Evolutionary conservation across 2,329 filamentous ascomycete genomes (phyloP), one percentile per base, ranked within the genome.

Genomic region (Apiospora koreana): DNA sequence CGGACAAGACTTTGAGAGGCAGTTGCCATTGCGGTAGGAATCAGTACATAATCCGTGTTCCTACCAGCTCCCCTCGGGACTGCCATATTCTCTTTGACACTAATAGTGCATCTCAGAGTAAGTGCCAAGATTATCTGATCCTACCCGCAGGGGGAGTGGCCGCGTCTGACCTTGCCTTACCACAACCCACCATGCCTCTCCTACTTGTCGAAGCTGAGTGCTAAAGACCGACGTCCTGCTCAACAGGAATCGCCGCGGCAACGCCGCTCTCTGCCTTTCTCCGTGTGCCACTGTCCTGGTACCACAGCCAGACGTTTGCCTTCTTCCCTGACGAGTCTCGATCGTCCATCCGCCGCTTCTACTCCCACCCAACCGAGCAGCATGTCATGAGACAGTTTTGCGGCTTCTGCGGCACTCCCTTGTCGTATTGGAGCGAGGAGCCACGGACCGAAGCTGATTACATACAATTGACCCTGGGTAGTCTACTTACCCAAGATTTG

Each of bases 11-110:
- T 48, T 86, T 97, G 70, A 89, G 88, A 73, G 94, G 94, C 76
- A 89, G 91, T 73, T 97, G 95, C 83, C 91, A 92, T 68, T 98
- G 95, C 80, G 94, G 94, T 70, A 90, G 95, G 72, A 97, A 96
- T 78, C 87, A 91, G 78, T 97, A 97, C 82, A 86, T 90, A 70
- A 89, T 97, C 74, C 82, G 88, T 64, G 86, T 95, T 31, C 94
- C 94, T 1, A 80, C 84, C 25, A 81, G 86, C 75, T 83, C 87
- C 50, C 81, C 83, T 48, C 83, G 89, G 43, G 82, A 86, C 67
- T 89, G 91, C 21, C 87, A 90, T 74, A 89, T 97, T 28, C 88
- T 94, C 72, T 96, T 97, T 79, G 92, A 94, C 80, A 90, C 91
- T 43, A 88, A 89, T 46, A 88, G 89, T 71, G 84, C 86, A 69